phyloP scores from a whole-genome alignment of 306 rosid genomes.

The Pachyrhizus erosus region DNA sequence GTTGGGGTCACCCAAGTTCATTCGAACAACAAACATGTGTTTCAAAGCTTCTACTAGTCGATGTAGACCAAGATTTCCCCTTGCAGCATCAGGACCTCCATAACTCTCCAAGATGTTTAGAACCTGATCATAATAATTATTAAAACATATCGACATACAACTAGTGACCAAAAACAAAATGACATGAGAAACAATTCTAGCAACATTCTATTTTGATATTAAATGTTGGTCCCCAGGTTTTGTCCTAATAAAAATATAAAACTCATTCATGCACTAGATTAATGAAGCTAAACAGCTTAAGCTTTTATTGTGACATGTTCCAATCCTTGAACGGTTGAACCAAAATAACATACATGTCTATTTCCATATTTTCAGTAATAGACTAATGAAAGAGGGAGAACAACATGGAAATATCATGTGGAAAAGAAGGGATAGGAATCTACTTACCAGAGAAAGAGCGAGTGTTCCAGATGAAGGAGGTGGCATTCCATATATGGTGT shows the following conservation, averaged over 20 bases:
- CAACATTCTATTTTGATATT: neutral
- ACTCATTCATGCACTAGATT: neutral
- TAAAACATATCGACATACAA: neutral
- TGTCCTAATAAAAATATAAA: neutral
- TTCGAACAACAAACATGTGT: conserved; percentile 78
- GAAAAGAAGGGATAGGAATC: conserved; percentile 21
- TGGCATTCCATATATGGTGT: conserved; percentile 86
- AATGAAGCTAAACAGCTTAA: neutral
- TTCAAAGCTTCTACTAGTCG: conserved; percentile 85
- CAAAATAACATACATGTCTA: neutral
- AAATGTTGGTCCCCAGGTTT: neutral
- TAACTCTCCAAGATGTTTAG: conserved; percentile 78
- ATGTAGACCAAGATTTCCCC: conserved; percentile 81
- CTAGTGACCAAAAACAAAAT: neutral
- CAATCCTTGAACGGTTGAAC: neutral
- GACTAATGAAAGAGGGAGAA: neutral
- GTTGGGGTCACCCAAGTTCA: conserved; percentile 93
- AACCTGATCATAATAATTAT: conserved; percentile 56
- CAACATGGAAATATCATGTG: conserved; percentile 4
- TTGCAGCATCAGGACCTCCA: conserved; percentile 62
- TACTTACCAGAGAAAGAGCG: conserved; percentile 71
- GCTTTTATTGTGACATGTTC: neutral
- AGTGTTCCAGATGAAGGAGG: conserved; percentile 97
- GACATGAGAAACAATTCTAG: neutral
- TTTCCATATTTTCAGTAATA: conserved; percentile 3